These are phyloP conservation scores for Candida gigantensis DNA, from an alignment of 1,139 yeast genomes.

Conservation along the genomic window DNA sequence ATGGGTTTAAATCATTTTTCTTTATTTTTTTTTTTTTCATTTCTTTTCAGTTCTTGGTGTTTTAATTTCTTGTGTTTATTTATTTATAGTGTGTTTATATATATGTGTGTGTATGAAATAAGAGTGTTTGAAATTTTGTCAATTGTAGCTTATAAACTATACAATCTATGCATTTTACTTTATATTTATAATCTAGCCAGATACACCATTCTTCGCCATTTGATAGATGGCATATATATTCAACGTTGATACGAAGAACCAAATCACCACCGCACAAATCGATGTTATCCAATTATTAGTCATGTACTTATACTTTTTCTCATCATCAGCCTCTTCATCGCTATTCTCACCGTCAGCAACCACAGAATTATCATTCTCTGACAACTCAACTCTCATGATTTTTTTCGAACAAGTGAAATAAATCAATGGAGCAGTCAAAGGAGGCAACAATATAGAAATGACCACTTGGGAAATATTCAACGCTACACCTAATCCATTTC, in stretches of 20 bases:
- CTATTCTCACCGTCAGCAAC: conserved; percentile 9
- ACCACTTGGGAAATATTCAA: conserved; percentile 78
- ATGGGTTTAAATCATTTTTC: not conserved
- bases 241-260: conserved; percentile 66
- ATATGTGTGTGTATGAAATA: too few relatives aligned
- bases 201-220: conserved; percentile 50
- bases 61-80: conserved; percentile 1
- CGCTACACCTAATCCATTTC: conserved; percentile 61
- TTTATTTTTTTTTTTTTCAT: conserved; percentile 1
- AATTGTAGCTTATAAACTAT: too few relatives aligned
- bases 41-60: conserved; percentile 5
- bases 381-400: conserved; percentile 57
- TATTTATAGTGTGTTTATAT: not conserved
- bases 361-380: conserved; percentile 15
- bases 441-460: conserved; percentile 69
- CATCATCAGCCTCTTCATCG: conserved; percentile 6
- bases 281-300: conserved; percentile 63
- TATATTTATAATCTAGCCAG: conserved; percentile 9
- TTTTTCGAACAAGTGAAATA: conserved; percentile 67
- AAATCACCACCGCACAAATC: conserved; percentile 45
- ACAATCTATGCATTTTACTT: not conserved
- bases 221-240: conserved; percentile 73
- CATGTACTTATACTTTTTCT: conserved; percentile 45
- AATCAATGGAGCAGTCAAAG: conserved; percentile 74
- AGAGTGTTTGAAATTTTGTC: too few relatives aligned